Conservation (phyloP, 345 rosid species). For the Populus tremula region DNA sequence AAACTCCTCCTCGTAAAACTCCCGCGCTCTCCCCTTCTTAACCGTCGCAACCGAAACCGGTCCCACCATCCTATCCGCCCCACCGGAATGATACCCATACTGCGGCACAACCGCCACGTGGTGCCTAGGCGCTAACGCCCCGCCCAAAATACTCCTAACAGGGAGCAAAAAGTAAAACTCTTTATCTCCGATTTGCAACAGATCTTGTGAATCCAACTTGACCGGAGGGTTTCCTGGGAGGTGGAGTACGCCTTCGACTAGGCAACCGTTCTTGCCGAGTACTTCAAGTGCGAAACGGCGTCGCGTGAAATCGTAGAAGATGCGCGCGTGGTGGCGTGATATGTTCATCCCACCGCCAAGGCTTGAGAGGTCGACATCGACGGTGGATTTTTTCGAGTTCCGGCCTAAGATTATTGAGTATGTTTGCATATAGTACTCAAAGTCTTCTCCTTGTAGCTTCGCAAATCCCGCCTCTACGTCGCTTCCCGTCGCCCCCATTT, state of each 20-base stretch:
- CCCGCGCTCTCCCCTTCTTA: slow-evolving; percentile 68
- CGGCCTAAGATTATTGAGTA: slow-evolving; percentile 94
- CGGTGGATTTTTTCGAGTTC: slow-evolving; percentile 89
- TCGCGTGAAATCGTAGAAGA: slow-evolving; percentile 92
- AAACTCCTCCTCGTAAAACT: slow-evolving; percentile 53
- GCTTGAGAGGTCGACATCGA: slow-evolving; percentile 89
- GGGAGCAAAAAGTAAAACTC: slow-evolving; percentile 90
- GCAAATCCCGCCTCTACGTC: slow-evolving; percentile 98
- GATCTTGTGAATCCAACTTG: slow-evolving; percentile 90
- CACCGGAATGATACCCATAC: slow-evolving; percentile 44
- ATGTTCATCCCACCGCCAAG: slow-evolving; percentile 99
- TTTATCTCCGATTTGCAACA: slow-evolving; percentile 91
- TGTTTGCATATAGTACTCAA: slow-evolving; percentile 97
- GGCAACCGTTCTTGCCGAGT: slow-evolving; percentile 94
- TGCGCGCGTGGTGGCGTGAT: slow-evolving; percentile 90
- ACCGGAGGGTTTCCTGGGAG: slow-evolving; percentile 92
- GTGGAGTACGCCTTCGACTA: slow-evolving; percentile 95
- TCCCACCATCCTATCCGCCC: slow-evolving; percentile 36
- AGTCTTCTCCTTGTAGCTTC: slow-evolving; percentile 95
- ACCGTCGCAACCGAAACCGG: slow-evolving; percentile 29
- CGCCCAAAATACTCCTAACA: slow-evolving; percentile 80
- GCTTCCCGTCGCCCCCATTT: slow-evolving; percentile 46
- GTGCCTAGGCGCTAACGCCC: slow-evolving; percentile 66
- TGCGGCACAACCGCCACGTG: slow-evolving; percentile 47
- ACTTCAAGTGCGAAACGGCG: slow-evolving; percentile 97